phyloP scores from a whole-genome alignment of 2,329 filamentous ascomycete genomes.

The Gaeumannomyces tritici region DNA sequence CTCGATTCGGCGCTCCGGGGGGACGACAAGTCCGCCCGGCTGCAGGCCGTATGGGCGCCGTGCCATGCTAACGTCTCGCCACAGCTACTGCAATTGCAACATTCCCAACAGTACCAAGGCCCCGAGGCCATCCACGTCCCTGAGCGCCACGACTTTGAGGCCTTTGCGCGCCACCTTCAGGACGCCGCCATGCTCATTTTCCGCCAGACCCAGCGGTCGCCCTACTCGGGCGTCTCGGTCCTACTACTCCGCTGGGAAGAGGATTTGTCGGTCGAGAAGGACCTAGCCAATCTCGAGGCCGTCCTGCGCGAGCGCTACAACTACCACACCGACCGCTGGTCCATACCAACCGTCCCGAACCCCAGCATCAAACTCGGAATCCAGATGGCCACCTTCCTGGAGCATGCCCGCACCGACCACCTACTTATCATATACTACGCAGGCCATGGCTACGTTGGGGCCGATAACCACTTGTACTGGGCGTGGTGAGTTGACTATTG shows the following conservation, averaged over 20 bases:
- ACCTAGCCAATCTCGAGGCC: slow-evolving; percentile 44
- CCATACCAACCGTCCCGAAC: slow-evolving; percentile 49
- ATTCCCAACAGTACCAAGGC: slow-evolving; percentile 6
- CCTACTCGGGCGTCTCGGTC: slow-evolving; percentile 50
- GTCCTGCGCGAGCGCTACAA: slow-evolving; percentile 51
- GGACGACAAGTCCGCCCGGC: slow-evolving; percentile 5
- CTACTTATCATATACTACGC: slow-evolving; percentile 57
- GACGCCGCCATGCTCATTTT: slow-evolving; percentile 60
- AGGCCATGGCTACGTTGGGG: slow-evolving; percentile 48
- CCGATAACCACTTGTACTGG: slow-evolving; percentile 56
- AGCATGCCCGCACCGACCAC: slow-evolving; percentile 46
- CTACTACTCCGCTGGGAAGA: slow-evolving; percentile 55
- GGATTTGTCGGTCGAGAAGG: slow-evolving; percentile 41
- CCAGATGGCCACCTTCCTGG: slow-evolving; percentile 49
- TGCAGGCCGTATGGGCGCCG: not conserved
- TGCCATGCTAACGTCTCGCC: not conserved
- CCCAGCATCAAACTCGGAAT: slow-evolving; percentile 53
- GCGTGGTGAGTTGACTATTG: slow-evolving; percentile 43
- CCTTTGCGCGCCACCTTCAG: slow-evolving; percentile 57
- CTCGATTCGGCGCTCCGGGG: not conserved
- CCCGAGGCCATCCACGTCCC: slow-evolving; percentile 12
- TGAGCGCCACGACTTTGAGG: slow-evolving; percentile 53
- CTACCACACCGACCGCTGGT: slow-evolving; percentile 50
- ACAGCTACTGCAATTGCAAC: slow-evolving; percentile 4
- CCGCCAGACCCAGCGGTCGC: slow-evolving; percentile 48